Conservation (phyloP, 2,329 filamentous ascomycete species). For the Cercospora beticola region DNA sequence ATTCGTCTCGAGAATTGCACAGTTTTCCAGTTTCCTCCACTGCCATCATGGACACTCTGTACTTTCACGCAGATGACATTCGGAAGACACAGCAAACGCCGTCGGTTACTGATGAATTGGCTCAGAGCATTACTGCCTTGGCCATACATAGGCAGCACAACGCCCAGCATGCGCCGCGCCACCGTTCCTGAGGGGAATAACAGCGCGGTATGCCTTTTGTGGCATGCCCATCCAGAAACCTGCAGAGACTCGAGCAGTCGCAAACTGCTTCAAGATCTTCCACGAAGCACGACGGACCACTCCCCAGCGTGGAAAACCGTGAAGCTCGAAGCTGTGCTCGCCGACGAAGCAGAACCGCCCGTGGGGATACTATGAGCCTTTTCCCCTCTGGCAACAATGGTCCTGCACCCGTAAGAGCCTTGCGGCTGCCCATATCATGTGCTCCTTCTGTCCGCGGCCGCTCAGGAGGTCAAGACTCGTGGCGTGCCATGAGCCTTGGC, state of each 20-base stretch:
- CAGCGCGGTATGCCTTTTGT: neutral
- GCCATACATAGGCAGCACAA: neutral
- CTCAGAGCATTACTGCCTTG: neutral
- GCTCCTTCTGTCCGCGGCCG: neutral
- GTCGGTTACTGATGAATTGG: neutral
- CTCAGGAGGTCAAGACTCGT: constrained; percentile 5
- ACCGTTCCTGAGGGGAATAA: neutral
- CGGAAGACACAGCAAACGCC: neutral
- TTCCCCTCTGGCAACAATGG: neutral
- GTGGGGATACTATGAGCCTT: neutral
- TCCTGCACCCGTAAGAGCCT: neutral
- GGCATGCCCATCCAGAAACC: neutral
- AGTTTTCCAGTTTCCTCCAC: neutral
- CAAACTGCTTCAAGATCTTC: neutral
- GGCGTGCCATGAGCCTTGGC: constrained; percentile 9
- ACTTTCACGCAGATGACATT: neutral
- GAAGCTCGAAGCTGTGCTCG: too few species aligned
- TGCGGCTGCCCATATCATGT: neutral
- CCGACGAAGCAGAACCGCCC: neutral
- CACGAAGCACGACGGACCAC: neutral
- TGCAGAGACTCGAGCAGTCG: neutral
- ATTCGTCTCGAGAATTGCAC: neutral
- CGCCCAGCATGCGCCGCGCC: neutral
- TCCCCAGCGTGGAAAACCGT: neutral
- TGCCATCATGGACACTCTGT: neutral